These are phyloP conservation scores for Ilex asprella DNA, from an alignment of 257 asterid species.

Conservation along the genomic window DNA sequence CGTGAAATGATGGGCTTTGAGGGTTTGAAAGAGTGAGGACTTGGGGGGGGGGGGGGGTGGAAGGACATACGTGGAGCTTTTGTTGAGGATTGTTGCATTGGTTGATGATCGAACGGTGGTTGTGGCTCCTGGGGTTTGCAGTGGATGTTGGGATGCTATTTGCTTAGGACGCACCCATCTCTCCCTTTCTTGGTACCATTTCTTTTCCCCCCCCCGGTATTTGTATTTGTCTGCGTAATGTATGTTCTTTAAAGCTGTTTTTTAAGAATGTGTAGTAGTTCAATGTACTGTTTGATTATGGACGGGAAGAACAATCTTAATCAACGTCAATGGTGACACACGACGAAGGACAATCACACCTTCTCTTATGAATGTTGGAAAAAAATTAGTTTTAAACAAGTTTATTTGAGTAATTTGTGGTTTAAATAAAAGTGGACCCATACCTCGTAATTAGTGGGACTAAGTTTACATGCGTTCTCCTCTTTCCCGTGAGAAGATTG, in stretches of 20 bases:
- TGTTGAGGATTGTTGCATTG: conserved; percentile 68
- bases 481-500: no score
- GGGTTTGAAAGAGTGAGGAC: conserved; percentile 12
- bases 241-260: not conserved
- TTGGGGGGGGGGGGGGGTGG: conserved; percentile 51
- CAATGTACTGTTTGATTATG: no score
- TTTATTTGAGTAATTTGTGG: no score
- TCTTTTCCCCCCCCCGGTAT: not conserved
- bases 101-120: conserved; percentile 85
- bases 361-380: no score
- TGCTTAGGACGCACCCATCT: conserved; percentile 77
- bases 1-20: conserved; percentile 32
- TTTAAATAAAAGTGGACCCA: no score
- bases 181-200: conserved; percentile 76
- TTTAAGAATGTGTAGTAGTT: no score
- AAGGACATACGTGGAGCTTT: conserved; percentile 85
- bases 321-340: no score
- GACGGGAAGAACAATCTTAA: no score
- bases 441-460: no score
- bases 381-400: no score
- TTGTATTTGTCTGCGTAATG: not conserved
- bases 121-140: conserved; percentile 91
- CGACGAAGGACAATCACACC: no score
- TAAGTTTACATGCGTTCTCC: no score
- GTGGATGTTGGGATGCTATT: conserved; percentile 93